phyloP scores from a whole-genome alignment of 2,329 filamentous ascomycete species.

The Curvularia sp. region DNA sequence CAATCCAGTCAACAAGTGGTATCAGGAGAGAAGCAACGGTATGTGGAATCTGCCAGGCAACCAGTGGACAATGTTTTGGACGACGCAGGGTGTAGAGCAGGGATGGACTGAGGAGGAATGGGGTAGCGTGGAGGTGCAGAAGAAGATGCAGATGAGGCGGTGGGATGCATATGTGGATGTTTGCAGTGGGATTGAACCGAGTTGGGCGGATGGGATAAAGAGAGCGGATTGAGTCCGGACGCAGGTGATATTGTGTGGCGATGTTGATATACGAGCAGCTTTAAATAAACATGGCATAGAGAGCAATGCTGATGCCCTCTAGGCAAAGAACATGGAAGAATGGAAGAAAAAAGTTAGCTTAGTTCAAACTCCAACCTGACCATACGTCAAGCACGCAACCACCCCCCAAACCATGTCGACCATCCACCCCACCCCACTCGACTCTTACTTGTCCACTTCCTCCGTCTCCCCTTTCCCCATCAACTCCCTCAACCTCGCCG shows the following conservation, averaged over 20 bases:
- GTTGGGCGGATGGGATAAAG: conserved; percentile 55
- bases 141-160: conserved; percentile 51
- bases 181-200: conserved; percentile 57
- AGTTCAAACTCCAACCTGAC: background rate
- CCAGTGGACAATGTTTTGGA: conserved; percentile 99
- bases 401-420: background rate
- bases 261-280: background rate
- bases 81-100: conserved; percentile 67
- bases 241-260: background rate
- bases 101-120: conserved; percentile 63
- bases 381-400: background rate
- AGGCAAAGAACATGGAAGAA: background rate
- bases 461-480: conserved; percentile 15
- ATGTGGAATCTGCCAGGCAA: conserved; percentile 81
- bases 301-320: too few relatives aligned
- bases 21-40: conserved; percentile 88
- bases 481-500: conserved; percentile 25
- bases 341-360: background rate
- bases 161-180: conserved; percentile 60
- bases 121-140: conserved; percentile 50
- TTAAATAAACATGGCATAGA: background rate
- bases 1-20: conserved; percentile 99
- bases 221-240: conserved; percentile 7
- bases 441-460: background rate
- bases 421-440: too few relatives aligned